Evolutionary conservation across 257 asterid genomes (phyloP).

Genomic region (Nicotiana tabacum): DNA sequence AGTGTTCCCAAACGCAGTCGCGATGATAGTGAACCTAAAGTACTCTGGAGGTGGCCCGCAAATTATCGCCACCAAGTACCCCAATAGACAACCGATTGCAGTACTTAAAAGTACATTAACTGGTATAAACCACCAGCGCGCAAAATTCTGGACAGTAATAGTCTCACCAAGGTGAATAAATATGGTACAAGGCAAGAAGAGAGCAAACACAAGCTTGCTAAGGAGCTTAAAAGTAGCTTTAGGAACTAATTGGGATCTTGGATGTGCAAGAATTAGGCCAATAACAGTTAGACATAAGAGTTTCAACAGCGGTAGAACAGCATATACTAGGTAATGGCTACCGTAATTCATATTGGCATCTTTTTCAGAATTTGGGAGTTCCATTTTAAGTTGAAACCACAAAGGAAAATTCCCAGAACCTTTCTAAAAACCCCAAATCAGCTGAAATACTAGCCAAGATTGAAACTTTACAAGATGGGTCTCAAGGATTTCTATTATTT

Average conservation of each 20-base stretch:
- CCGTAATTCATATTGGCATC: slow-evolving; percentile 20
- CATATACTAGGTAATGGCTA: slow-evolving; percentile 43
- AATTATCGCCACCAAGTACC: slow-evolving; percentile 56
- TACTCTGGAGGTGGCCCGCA: slow-evolving; percentile 81
- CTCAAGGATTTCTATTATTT: not conserved
- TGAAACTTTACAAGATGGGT: slow-evolving; percentile 9
- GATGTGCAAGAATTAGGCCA: slow-evolving; percentile 74
- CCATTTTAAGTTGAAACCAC: slow-evolving; percentile 30
- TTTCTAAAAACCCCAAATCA: not conserved
- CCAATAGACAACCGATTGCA: slow-evolving; percentile 70
- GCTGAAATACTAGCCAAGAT: slow-evolving; percentile 16
- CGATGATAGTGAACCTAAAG: slow-evolving; percentile 67
- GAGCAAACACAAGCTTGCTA: slow-evolving; percentile 80
- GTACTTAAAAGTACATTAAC: slow-evolving; percentile 82
- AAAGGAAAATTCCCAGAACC: slow-evolving; percentile 1
- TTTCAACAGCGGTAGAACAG: slow-evolving; percentile 70
- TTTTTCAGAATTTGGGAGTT: slow-evolving; percentile 7
- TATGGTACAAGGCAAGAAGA: slow-evolving; percentile 81
- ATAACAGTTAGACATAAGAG: slow-evolving; percentile 63
- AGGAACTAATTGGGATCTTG: slow-evolving; percentile 70
- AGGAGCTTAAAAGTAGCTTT: slow-evolving; percentile 87
- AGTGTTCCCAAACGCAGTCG: slow-evolving; percentile 92
- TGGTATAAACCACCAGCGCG: slow-evolving; percentile 88
- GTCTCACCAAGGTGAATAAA: slow-evolving; percentile 86
- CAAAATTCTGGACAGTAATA: slow-evolving; percentile 59